Conservation (phyloP, 208 protist species). For the Leishmania gerbilli region DNA sequence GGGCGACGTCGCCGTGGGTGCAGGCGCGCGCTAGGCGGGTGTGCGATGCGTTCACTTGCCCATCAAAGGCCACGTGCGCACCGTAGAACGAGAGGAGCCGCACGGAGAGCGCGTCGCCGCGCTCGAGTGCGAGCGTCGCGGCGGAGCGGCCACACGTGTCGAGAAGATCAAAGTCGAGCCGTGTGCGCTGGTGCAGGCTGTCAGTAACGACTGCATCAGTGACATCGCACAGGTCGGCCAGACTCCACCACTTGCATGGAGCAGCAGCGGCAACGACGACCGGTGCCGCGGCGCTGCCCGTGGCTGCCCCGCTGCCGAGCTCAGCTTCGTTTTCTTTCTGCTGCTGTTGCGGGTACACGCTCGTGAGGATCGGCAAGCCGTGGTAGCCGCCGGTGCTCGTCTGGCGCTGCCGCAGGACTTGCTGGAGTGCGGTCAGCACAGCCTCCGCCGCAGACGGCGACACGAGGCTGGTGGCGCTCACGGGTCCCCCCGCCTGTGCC, state of each 20-base stretch:
- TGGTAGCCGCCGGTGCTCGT: slow-evolving; percentile 12
- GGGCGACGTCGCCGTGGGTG: slow-evolving; percentile 45
- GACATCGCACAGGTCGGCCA: slow-evolving; percentile 11
- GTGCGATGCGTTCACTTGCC: slow-evolving; percentile 58
- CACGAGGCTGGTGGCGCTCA: background rate
- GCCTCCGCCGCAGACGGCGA: slow-evolving; percentile 10
- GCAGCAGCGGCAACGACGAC: background rate
- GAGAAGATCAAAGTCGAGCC: slow-evolving; percentile 41
- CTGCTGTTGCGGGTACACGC: slow-evolving; percentile 20
- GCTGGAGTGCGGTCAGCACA: slow-evolving; percentile 17
- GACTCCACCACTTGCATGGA: slow-evolving; percentile 13
- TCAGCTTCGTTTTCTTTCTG: background rate
- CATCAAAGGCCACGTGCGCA: slow-evolving; percentile 18
- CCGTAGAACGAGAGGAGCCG: slow-evolving; percentile 70
- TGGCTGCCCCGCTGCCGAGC: background rate
- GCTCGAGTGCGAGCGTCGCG: slow-evolving; percentile 35
- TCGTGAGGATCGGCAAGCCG: slow-evolving; percentile 22
- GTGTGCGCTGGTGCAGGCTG: background rate
- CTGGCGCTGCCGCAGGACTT: slow-evolving; percentile 13
- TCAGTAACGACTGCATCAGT: background rate
- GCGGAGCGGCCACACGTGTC: slow-evolving; percentile 21
- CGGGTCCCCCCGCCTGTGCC: background rate
- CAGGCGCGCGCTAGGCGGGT: slow-evolving; percentile 74
- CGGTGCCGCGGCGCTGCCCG: background rate
- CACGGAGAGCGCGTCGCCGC: slow-evolving; percentile 42